A percentile compares a stretch with the other conserved stretches of the same genome.
Evolutionary conservation across 2,329 filamentous ascomycete genomes (phyloP).

Genomic region (Botrytis deweyae): DNA sequence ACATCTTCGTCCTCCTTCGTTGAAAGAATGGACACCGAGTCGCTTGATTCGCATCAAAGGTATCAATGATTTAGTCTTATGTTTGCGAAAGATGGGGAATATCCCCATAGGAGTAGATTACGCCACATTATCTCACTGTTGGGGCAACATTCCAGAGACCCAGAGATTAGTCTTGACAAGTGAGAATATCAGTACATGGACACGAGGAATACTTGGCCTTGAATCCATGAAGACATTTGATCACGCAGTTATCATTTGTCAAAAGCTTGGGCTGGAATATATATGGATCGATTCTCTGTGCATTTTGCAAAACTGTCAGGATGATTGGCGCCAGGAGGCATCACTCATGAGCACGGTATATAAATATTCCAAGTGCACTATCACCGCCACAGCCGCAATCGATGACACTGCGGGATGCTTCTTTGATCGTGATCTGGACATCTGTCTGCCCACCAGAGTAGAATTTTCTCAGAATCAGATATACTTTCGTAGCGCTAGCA

Average conservation of each 20-base stretch:
- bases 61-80: neutral
- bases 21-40: neutral
- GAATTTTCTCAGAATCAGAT: neutral
- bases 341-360: neutral
- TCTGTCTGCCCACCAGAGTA: neutral
- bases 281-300: neutral
- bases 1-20: rapidly evolving
- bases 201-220: neutral
- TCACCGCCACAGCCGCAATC: neutral
- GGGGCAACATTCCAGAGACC: neutral
- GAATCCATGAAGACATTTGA: neutral
- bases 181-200: neutral
- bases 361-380: neutral
- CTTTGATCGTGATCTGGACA: neutral
- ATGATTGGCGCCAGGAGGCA: neutral
- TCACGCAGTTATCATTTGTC: neutral
- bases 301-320: neutral
- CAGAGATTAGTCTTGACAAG: neutral
- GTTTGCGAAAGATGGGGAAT: neutral
- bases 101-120: neutral
- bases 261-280: neutral
- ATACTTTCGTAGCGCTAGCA: neutral
- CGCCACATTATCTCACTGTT: neutral
- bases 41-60: neutral
- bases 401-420: neutral